Percentiles rank a stretch among this genome's conserved stretches.
Conservation (phyloP, 352 stramenopile species). For the Phytophthora tubulina region DNA sequence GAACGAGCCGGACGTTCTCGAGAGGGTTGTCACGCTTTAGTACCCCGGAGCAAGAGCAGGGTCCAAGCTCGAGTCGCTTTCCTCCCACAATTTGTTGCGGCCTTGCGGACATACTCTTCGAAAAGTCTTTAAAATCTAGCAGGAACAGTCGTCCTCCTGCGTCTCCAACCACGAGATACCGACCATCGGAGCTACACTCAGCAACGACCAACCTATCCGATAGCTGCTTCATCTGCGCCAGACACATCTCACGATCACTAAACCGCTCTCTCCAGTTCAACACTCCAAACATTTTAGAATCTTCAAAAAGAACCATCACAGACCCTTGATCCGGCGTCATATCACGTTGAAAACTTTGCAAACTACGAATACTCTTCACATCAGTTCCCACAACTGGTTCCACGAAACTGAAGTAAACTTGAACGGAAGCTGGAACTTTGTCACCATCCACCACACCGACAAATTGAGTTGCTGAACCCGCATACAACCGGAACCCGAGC, state of each 20-base stretch:
- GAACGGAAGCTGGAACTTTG: conserved; percentile 14
- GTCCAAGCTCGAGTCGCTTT: conserved; percentile 40
- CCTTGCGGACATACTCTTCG: background rate
- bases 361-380: conserved; percentile 18
- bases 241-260: conserved; percentile 55
- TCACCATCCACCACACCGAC: background rate
- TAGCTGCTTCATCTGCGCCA: conserved; percentile 40
- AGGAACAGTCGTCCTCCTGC: conserved; percentile 37
- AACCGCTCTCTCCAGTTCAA: conserved; percentile 71
- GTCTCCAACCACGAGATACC: conserved; percentile 46
- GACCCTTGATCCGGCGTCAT: conserved; percentile 45
- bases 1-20: conserved; percentile 44
- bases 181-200: conserved; percentile 42
- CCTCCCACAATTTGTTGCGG: conserved; percentile 7
- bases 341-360: conserved; percentile 25
- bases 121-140: conserved; percentile 46
- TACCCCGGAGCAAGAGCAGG: conserved; percentile 47
- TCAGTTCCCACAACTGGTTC: conserved; percentile 34
- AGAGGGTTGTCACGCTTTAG: conserved; percentile 45
- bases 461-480: conserved; percentile 22
- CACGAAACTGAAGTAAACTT: conserved; percentile 62
- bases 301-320: conserved; percentile 46
- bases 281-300: conserved; percentile 40
- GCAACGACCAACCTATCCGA: conserved; percentile 21
- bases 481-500: conserved; percentile 65